A percentile compares a stretch with the other conserved stretches of the same genome.
Conservation (phyloP, 345 rosid genomes). For the Aquilaria sinensis region DNA sequence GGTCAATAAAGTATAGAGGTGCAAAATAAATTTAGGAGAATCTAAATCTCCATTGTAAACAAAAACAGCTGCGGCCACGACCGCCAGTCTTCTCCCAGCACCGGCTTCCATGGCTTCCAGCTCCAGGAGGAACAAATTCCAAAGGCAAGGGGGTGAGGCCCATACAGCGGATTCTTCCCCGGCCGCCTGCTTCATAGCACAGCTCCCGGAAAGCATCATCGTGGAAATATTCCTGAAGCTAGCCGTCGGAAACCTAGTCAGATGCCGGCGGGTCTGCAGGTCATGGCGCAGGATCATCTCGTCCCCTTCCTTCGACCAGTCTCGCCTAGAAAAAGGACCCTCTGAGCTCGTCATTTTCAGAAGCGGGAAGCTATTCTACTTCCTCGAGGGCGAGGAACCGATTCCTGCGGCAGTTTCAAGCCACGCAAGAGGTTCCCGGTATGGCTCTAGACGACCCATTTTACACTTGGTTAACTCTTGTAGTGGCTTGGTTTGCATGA, state of each 20-base stretch:
- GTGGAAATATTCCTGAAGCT: background rate
- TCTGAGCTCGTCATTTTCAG: background rate
- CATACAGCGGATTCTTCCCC: too few species aligned
- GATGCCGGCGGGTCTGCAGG: background rate
- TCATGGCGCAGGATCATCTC: background rate
- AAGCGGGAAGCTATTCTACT: background rate
- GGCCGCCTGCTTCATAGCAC: background rate
- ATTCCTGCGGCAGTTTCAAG: background rate
- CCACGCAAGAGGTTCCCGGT: background rate
- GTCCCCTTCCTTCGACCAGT: background rate
- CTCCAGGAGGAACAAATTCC: background rate
- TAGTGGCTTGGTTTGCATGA: background rate
- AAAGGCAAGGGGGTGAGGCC: too few species aligned
- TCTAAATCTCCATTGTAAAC: too few species aligned
- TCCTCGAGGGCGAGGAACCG: background rate
- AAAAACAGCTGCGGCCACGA: too few species aligned
- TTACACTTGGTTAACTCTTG: background rate
- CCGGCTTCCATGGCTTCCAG: background rate
- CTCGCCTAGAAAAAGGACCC: background rate
- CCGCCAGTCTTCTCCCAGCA: too few species aligned
- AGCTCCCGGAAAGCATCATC: background rate
- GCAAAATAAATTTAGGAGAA: too few species aligned
- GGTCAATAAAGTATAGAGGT: too few species aligned
- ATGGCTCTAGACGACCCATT: background rate
- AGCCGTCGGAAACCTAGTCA: background rate